phyloP scores from a whole-genome alignment of 345 rosid genomes.

The Gossypium arboreum region DNA sequence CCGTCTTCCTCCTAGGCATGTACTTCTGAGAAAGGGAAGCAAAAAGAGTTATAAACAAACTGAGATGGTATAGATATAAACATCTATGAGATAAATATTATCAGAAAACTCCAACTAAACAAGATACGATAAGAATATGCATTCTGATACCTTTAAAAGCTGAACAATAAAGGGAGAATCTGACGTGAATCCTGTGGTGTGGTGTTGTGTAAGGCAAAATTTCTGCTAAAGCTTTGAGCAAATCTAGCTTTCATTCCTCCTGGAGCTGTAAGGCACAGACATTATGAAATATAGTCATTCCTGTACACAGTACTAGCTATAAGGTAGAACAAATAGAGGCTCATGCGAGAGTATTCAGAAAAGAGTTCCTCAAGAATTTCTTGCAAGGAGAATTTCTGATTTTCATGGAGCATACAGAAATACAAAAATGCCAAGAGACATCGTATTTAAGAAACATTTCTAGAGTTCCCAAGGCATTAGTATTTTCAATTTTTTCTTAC shows the following conservation, averaged over 20 bases:
- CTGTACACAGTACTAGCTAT: background rate
- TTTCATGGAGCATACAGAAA: background rate
- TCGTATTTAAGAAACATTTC: constrained; percentile 1
- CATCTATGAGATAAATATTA: background rate
- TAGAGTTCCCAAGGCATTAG: background rate
- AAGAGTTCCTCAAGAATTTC: background rate
- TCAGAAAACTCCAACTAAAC: constrained; percentile 4
- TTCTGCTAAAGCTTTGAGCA: constrained; percentile 93
- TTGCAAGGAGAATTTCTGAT: background rate
- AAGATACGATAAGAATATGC: constrained; percentile 1
- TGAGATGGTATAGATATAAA: background rate
- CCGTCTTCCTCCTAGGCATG: constrained; percentile 89
- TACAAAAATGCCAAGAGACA: background rate
- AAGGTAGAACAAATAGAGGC: background rate
- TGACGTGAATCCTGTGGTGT: constrained; percentile 93
- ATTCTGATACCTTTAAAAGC: constrained; percentile 61
- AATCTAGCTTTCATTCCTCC: constrained; percentile 90
- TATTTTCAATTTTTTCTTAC: background rate
- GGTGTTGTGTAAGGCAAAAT: constrained; percentile 82
- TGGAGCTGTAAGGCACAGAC: constrained; percentile 58
- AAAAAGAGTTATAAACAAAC: background rate
- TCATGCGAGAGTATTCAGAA: background rate
- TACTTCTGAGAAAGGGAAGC: constrained; percentile 47
- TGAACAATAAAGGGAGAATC: constrained; percentile 79
- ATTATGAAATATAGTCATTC: constrained; percentile 1